phyloP scores from a whole-genome alignment of 768 basidiomycete genomes.

The Vishniacozyma victoriae region DNA sequence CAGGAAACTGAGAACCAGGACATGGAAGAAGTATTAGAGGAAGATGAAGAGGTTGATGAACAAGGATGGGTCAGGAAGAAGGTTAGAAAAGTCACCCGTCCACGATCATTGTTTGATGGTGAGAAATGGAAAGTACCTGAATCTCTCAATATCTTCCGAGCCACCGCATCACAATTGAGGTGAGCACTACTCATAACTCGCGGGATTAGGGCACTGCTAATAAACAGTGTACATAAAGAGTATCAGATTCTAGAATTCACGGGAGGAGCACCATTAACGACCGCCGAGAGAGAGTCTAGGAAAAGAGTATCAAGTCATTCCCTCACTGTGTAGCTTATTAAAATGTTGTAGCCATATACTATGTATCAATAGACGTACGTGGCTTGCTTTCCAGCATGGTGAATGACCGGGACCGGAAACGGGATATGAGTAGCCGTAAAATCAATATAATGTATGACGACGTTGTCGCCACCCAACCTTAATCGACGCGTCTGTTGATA shows the following conservation, averaged over 20 bases:
- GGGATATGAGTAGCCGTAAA: no score
- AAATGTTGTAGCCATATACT: no score
- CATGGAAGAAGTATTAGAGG: conserved; percentile 1
- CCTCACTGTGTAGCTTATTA: no score
- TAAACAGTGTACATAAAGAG: conserved; percentile 53
- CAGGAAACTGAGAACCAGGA: no score
- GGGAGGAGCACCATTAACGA: conserved; percentile 59
- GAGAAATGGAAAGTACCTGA: not conserved
- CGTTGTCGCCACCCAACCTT: no score
- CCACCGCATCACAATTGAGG: conserved; percentile 51
- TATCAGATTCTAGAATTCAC: conserved; percentile 84
- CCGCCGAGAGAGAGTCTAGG: conserved; percentile 52
- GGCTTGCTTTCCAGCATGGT: no score
- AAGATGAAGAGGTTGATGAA: conserved; percentile 22
- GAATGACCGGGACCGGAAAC: no score
- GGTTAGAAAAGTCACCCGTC: not conserved
- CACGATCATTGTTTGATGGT: not conserved
- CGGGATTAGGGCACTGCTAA: conserved; percentile 16
- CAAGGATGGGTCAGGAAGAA: conserved; percentile 39
- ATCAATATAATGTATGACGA: no score
- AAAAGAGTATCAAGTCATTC: conserved; percentile 55
- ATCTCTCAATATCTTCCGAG: conserved; percentile 50
- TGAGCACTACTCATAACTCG: conserved; percentile 39
- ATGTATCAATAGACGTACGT: no score
- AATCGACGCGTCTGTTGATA: no score